A percentile compares a stretch with the other conserved stretches of the same genome.
Conservation (phyloP, 345 rosid genomes). For the Salix suchowensis region DNA sequence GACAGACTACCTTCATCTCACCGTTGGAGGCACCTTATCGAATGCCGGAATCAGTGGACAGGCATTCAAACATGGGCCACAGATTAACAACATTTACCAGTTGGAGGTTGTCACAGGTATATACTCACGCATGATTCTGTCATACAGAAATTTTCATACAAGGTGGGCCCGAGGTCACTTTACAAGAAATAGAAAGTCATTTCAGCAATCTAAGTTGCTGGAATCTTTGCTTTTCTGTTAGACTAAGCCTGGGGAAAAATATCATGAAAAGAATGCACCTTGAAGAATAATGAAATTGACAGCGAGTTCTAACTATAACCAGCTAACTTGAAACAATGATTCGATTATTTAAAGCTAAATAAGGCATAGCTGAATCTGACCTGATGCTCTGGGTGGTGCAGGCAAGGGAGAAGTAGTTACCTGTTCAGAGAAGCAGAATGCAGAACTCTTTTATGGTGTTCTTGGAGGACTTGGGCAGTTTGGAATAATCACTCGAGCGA, state of each 20-base stretch:
- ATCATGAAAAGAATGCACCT: not conserved
- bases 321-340: not conserved
- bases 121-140: slow-evolving; percentile 4
- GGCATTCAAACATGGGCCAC: slow-evolving; percentile 87
- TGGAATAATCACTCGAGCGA: slow-evolving; percentile 84
- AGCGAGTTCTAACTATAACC: not conserved
- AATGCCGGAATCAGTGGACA: slow-evolving; percentile 97
- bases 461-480: slow-evolving; percentile 99
- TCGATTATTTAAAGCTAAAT: not conserved
- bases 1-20: slow-evolving; percentile 95
- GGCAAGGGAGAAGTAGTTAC: slow-evolving; percentile 82
- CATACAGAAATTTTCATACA: not conserved
- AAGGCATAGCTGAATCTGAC: slow-evolving; percentile 2
- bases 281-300: slow-evolving; percentile 9
- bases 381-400: slow-evolving; percentile 33
- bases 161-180: not conserved
- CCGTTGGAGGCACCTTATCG: slow-evolving; percentile 87
- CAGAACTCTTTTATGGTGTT: slow-evolving; percentile 76
- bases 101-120: slow-evolving; percentile 89
- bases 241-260: not conserved
- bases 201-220: not conserved
- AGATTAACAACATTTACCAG: slow-evolving; percentile 73
- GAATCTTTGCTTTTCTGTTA: not conserved
- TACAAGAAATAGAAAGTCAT: not conserved
- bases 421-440: slow-evolving; percentile 70